Base-by-base conservation (phyloP, 2,329 filamentous ascomycete genomes). In the Emmonsia crescens region DNA sequence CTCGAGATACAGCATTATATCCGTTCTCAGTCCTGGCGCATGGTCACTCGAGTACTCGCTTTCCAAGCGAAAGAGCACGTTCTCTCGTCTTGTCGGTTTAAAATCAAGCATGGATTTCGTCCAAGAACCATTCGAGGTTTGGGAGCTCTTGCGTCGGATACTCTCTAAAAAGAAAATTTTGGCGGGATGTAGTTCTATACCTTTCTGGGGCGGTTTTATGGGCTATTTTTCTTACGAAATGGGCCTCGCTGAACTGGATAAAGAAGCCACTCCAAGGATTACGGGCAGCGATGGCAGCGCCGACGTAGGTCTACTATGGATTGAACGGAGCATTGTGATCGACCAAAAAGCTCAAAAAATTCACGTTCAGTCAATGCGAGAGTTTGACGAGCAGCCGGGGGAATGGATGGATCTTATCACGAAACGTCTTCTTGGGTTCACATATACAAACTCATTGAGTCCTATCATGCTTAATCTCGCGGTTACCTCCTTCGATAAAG, bases 151-250 rank as follows among this genome's bases (percentile, higher is more conserved):
- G 16, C 69, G 71, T 24, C 71, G 73, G 57, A 68, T 79, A 60
- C 71, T 79, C 68, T 70, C 75, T n/a, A 69, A 69, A 66, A 76
- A 74, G 57, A 75, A 69, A 59, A 70, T 78, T 10, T 64, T 66
- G 21, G 67, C 66, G 21, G 75, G 75, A 0, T 69, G 72, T 64
- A 46, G 58, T 3, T 64, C 74, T 1, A 69, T 77, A 24, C 78
- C 89, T 0, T 96, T 96, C 71, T 85, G 89, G 74, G 91, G 90
- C 59, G 91, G 91, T 0, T 86, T 96, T 63, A 84, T 96, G 75
- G 91, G 91, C 0, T 95, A 88, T 68, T 82, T 91, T 58, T 91
- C 89, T 0, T 96, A 96, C 64, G 91, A 96, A 72, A 84, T 91
- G 71, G 89, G 90, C 0, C 77, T 95, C 0, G 78, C 80, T 12